Conservation (phyloP, 2,329 filamentous ascomycete genomes). For the Dryadomyces sulphureus region DNA sequence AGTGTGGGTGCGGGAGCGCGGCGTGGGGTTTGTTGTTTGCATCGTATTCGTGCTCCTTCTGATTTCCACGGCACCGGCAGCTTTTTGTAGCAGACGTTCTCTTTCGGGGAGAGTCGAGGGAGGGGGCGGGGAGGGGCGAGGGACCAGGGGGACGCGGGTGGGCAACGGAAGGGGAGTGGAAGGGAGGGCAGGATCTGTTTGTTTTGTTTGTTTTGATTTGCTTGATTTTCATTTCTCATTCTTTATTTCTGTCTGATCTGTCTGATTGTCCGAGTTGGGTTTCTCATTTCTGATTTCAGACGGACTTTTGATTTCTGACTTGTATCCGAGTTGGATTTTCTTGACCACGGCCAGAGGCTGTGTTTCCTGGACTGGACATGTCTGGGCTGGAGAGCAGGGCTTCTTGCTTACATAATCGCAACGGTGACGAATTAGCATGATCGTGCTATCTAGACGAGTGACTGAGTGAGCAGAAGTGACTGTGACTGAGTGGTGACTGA, state of each 20-base stretch:
- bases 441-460: too few species aligned
- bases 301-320: not conserved
- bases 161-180: not conserved
- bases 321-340: not conserved
- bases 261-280: too few species aligned
- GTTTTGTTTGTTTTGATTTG: not conserved
- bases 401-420: too few species aligned
- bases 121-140: not conserved
- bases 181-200: not conserved
- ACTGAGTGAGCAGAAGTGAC: too few species aligned
- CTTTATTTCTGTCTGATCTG: not conserved
- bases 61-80: constrained; percentile 5
- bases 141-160: too few species aligned
- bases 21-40: constrained; percentile 7
- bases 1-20: constrained; percentile 7
- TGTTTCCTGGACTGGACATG: too few species aligned
- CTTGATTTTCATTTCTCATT: not conserved
- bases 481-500: too few species aligned
- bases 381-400: too few species aligned
- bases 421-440: too few species aligned
- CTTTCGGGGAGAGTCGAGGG: not conserved
- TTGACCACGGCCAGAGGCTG: not conserved
- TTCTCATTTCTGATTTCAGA: not conserved
- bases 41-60: constrained; percentile 5
- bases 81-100: not conserved